phyloP scores from a whole-genome alignment of 176 grass and related monocot genomes.

The Aegilops bicornis region DNA sequence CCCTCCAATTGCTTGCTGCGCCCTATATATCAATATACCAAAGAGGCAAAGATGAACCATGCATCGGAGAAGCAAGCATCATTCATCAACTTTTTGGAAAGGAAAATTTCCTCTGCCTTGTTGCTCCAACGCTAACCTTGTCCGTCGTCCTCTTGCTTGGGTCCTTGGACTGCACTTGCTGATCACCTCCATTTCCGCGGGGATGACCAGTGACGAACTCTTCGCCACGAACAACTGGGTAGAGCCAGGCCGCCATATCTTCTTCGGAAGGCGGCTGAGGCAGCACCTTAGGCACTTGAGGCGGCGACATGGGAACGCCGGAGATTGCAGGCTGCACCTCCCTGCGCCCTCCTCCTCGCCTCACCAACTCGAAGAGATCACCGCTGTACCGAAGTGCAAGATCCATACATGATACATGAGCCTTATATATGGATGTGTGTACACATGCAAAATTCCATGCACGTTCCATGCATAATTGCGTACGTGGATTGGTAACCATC shows the following conservation, averaged over 20 bases:
- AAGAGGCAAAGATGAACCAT: neutral
- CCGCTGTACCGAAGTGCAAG: neutral
- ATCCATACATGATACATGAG: neutral
- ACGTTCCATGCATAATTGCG: neutral
- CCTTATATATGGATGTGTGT: neutral
- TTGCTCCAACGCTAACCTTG: neutral
- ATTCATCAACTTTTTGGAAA: too few relatives aligned
- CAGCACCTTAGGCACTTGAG: neutral
- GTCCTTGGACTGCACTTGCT: neutral
- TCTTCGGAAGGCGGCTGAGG: conserved; percentile 12
- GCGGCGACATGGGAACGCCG: neutral
- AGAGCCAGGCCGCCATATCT: conserved; percentile 34
- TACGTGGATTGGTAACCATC: neutral
- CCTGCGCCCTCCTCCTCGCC: neutral
- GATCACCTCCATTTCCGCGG: neutral
- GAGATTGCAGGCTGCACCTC: neutral
- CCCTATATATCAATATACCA: neutral
- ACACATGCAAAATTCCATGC: neutral
- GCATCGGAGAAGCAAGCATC: too few relatives aligned
- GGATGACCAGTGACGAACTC: neutral
- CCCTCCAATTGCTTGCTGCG: neutral
- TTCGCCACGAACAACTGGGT: conserved; percentile 6
- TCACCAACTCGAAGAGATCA: conserved; percentile 19
- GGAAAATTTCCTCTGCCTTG: neutral
- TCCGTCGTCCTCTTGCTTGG: neutral